Evolutionary conservation across 73 alveolate genomes (phyloP), one percentile per base, ranked within the genome.

Genomic region (Breviolum minutum): DNA sequence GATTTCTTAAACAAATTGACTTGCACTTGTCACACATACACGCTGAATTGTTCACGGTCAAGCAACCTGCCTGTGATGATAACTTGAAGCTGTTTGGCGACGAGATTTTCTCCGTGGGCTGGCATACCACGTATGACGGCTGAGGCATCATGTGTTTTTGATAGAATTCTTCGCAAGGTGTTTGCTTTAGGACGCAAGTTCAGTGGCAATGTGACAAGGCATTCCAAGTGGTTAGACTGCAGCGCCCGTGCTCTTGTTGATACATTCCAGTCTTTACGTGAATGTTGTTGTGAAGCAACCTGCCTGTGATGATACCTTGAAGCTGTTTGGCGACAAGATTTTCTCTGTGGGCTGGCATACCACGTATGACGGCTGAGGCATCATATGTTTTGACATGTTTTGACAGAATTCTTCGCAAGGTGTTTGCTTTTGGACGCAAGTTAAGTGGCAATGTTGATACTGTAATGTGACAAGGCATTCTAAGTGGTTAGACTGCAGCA

Each of bases 291-390:
- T 77, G 26, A 17, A n/a, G 63, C 61, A 77, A 77, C 63, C 12
- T 60, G 74, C 92, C 92, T 54, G 40, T 24, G 92, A 83, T 60
- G 92, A 83, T 9, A 3, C 60, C 69, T 80, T 17, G 19, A 48
- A 30, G 32, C 61, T 24, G 60, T 83, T 83, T 54, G 74, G 61
- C 92, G 85, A 76, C 85, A 5, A 17, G 68, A 8, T 63, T 8
- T 76, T 76, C 63, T 60, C 74, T 2, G 29, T 86, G 95, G 80
- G 95, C 63, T 9, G 19, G 95, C 80, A 22, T 10, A 63, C 95
- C 95, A 86, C 79, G 80, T 86, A 86, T 86, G 95, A 86, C 95
- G 95, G 79, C 95, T 63, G 95, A 86, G 95, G 95, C 95, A 62
- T 86, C 66, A 8, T 63, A 13, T 27, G 81, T 26, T 17, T 82